These are phyloP conservation scores for Artemisia princeps DNA, from an alignment of 140 eudicot genomes.

Conservation along the genomic window DNA sequence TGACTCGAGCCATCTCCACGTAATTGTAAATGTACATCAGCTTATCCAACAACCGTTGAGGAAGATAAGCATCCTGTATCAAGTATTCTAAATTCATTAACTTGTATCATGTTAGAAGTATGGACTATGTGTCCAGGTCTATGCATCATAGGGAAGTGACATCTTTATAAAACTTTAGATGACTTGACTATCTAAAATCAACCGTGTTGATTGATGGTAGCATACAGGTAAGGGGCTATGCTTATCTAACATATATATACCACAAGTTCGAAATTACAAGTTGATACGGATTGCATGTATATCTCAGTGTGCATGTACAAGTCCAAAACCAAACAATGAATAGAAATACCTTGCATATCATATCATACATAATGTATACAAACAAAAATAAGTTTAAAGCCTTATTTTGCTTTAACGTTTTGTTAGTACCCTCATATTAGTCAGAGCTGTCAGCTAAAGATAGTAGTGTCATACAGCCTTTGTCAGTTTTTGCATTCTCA, in stretches of 20 bases:
- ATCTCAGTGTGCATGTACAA: too few relatives aligned
- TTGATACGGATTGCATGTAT: too few relatives aligned
- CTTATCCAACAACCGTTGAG: constrained; percentile 95
- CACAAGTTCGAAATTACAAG: too few relatives aligned
- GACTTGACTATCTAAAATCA: neutral
- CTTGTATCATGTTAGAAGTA: constrained; percentile 1
- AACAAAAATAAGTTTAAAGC: too few relatives aligned
- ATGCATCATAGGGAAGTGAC: neutral
- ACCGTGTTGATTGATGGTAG: neutral
- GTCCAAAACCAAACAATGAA: too few relatives aligned
- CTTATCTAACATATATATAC: neutral
- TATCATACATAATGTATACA: too few relatives aligned
- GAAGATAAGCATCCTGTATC: constrained; percentile 95
- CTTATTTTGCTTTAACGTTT: too few relatives aligned
- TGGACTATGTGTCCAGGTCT: neutral
- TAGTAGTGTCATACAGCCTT: too few relatives aligned
- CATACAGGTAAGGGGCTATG: neutral
- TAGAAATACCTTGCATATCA: too few relatives aligned
- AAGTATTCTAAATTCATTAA: constrained; percentile 17
- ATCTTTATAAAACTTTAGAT: constrained; percentile 1
- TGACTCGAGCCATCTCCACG: constrained; percentile 99
- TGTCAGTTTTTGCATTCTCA: too few relatives aligned
- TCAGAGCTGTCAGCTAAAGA: too few relatives aligned
- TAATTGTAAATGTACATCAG: constrained; percentile 90
- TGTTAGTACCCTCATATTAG: too few relatives aligned